Evolutionary conservation across 768 basidiomycete genomes (phyloP).

Genomic region (Exsudoporus frostii): DNA sequence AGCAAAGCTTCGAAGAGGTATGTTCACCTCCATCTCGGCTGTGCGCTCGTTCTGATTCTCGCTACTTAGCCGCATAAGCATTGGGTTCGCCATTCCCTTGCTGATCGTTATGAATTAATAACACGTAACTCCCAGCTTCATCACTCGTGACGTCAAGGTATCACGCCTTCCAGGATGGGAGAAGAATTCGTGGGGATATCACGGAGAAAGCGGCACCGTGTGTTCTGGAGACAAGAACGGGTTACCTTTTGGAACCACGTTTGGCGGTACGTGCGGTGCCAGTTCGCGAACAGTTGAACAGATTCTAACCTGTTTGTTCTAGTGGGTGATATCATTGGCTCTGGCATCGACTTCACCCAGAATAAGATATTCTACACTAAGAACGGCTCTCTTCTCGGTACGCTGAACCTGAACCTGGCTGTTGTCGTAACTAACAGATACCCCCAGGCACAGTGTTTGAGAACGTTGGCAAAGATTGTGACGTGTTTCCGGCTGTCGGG

Average conservation of each 20-base stretch:
- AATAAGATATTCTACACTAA: conserved; percentile 86
- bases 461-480: conserved; percentile 59
- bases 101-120: conserved; percentile 3
- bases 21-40: conserved; percentile 21
- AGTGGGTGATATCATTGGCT: conserved; percentile 90
- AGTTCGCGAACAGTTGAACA: background rate
- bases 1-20: conserved; percentile 80
- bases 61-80: conserved; percentile 63
- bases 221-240: conserved; percentile 75
- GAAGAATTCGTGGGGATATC: conserved; percentile 84
- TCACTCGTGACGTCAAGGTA: conserved; percentile 59
- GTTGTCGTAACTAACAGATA: conserved; percentile 11
- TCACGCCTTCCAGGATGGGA: conserved; percentile 86
- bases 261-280: conserved; percentile 58
- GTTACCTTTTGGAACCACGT: conserved; percentile 71
- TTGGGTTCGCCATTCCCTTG: conserved; percentile 55
- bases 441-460: conserved; percentile 64
- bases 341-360: conserved; percentile 86
- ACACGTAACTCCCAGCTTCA: conserved; percentile 48
- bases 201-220: conserved; percentile 83
- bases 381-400: conserved; percentile 74
- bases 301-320: conserved; percentile 4
- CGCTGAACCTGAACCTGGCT: background rate
- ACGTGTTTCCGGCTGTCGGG: conserved; percentile 86
- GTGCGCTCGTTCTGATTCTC: conserved; percentile 14